Evolutionary conservation across 2,329 filamentous ascomycete genomes (phyloP), one percentile per base, ranked within the genome.

Genomic region (Fusarium aywerte): DNA sequence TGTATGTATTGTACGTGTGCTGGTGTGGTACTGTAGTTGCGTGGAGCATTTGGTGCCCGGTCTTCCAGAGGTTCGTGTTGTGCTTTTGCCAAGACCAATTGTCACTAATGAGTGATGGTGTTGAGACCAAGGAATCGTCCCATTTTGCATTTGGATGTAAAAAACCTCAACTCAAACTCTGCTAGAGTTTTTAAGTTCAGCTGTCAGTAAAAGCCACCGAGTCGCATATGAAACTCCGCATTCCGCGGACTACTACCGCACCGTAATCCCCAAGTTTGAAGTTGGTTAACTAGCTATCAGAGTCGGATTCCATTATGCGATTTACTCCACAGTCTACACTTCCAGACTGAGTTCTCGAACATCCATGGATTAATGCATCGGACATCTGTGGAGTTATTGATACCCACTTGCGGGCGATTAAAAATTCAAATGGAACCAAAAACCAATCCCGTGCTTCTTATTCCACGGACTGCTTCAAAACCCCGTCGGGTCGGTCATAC

Each of bases 21-120:
- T 43, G n/a, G 12, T 18, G 11, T 43, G 25, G 4, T n/a, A 27
- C 25, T 15, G 35, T 27, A 53, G 18, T 35, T 44, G 33, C 54
- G 55, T 65, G 65, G 55, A 64, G 42, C 59, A 40, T 32, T 18
- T 50, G 15, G 58, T 62, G 58, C 60, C 60, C 60, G 60, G 42
- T 63, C 51, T 63, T 63, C 51, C 58, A 63, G 50, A 49, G 32
- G 23, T 36, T 38, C 36, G 21, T 29, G 42, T 38, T 36, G 35
- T 27, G n/a, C 15, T 27, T n/a, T 56, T 58, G 58, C 56, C 56
- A 45, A 54, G 58, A 8, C 48, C 33, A 8, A 23, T 31, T 42
- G 35, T 62, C 42, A 47, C 25, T 56, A 40, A 27, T 10, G 9
- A 48, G 21, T 39, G 40, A 59, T 47, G 36, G 20, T 11, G 29